phyloP scores from a whole-genome alignment of 352 stramenopile species.

The Pilasporangium apinafurcum region DNA sequence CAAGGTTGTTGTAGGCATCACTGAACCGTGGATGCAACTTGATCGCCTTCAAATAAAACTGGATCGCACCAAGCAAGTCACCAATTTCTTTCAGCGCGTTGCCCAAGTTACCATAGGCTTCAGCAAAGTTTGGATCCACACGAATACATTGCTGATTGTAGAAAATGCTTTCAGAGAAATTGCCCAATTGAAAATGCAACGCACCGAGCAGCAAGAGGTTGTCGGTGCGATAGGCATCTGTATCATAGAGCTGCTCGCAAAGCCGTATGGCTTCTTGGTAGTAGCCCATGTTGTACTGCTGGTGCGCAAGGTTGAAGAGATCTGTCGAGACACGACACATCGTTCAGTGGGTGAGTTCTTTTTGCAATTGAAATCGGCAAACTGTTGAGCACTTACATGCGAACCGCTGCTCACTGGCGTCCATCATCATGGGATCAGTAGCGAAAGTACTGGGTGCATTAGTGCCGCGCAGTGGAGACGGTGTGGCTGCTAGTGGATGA shows the following conservation, averaged over 20 bases:
- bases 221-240: conserved; percentile 83
- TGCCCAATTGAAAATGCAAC: conserved; percentile 91
- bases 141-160: conserved; percentile 95
- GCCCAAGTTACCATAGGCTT: conserved; percentile 92
- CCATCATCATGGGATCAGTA: conserved; percentile 13
- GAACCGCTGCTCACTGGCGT: conserved; percentile 54
- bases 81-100: conserved; percentile 95
- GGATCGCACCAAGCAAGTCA: conserved; percentile 81
- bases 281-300: conserved; percentile 84
- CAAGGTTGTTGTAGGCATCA: conserved; percentile 92
- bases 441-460: conserved; percentile 3
- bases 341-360: neutral
- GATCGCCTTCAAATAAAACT: conserved; percentile 93
- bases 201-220: conserved; percentile 91
- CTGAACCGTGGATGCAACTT: conserved; percentile 88
- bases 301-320: conserved; percentile 69
- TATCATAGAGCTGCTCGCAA: conserved; percentile 88
- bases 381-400: conserved; percentile 37
- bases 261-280: conserved; percentile 81
- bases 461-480: neutral
- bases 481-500: neutral
- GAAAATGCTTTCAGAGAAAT: conserved; percentile 91
- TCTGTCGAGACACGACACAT: conserved; percentile 21
- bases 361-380: conserved; percentile 2
- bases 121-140: conserved; percentile 88